Conservation (phyloP, 2,329 filamentous ascomycete genomes). For the Triangularia setosa region DNA sequence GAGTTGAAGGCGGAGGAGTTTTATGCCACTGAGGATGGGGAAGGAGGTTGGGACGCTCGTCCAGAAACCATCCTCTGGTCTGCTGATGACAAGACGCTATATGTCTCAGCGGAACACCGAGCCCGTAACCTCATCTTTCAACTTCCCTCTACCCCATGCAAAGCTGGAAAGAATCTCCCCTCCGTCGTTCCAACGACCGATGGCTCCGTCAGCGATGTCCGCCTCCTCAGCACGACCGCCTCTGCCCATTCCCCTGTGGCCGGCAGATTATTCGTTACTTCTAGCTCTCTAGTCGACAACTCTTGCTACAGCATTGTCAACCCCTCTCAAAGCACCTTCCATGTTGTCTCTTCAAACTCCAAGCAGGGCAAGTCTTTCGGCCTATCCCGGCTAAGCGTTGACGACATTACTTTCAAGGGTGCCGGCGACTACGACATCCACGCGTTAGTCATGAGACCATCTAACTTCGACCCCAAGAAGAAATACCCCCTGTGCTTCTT, state of each 20-base stretch:
- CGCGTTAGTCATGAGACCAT: conserved; percentile 64
- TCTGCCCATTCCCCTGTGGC: conserved; percentile 27
- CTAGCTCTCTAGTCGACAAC: conserved; percentile 68
- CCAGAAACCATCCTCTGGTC: conserved; percentile 57
- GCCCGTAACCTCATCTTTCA: conserved; percentile 61
- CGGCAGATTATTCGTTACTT: conserved; percentile 56
- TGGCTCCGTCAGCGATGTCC: conserved; percentile 53
- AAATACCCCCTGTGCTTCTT: conserved; percentile 76
- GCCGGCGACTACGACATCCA: conserved; percentile 64
- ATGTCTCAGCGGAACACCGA: conserved; percentile 68
- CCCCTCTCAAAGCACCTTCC: conserved; percentile 34
- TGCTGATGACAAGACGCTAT: conserved; percentile 58
- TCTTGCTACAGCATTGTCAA: conserved; percentile 63
- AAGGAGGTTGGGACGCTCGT: conserved; percentile 58
- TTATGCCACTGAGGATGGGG: conserved; percentile 58
- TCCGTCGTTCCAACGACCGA: conserved; percentile 44
- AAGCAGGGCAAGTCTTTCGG: conserved; percentile 64
- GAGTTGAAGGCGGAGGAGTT: conserved; percentile 60
- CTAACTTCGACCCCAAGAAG: conserved; percentile 62
- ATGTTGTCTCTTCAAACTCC: conserved; percentile 59
- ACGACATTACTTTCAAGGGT: conserved; percentile 67
- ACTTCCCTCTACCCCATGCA: conserved; percentile 51
- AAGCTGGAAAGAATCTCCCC: conserved; percentile 46
- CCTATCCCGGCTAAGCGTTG: conserved; percentile 58
- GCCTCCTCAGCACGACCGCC: conserved; percentile 45